Base-by-base conservation (phyloP, 148 eudicot species). In the Polygonum aviculare region DNA sequence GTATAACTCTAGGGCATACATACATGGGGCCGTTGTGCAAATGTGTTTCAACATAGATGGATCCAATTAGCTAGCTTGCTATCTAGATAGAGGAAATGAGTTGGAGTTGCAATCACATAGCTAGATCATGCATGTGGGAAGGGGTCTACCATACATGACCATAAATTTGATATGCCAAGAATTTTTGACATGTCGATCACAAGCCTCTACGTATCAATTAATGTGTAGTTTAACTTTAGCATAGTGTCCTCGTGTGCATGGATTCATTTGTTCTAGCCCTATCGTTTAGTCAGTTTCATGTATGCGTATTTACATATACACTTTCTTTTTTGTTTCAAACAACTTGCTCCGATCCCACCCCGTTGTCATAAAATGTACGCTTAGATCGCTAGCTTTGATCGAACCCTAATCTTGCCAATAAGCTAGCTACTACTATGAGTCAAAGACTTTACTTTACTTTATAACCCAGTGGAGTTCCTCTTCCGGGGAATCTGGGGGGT, bases 181-280 rank as follows among this genome's bases (percentile, higher is more conserved):
- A 67, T 31, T 67, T 67, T 41, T 15, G 72, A 33, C 11, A 67
- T 67, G 19, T 67, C 69, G 11, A 11, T 31, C 41, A 3, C 72
- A 12, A 4, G 18, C 22, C 72, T 67, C 69, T 62, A 62, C 39
- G 11, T 62, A 31, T 19, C 33, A 57, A 21, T 57, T 19, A 57
- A 57, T 57, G 8, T 57, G 33, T 33, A 62, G 1, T 2, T 62
- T 62, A 38, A 67, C 44, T 67, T 36, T 35, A 67, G 72, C 44
- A 7, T 36, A 67, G 21, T 36, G 72, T 67, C 72, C 72, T 67
- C 72, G 72, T 67, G 72, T 67, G 72, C 72, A 67, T 67, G 72
- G 44, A 12, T n/a, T 67, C 44, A 67, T 67, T 67, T 38, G 72
- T 36, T 41, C 41, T 62, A 59, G 21, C 63, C 26, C 63, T 22